Evolutionary conservation across 805 yeast genomes (phyloP), one percentile per base, ranked within the genome.

Genomic region (Dipodascopsis uninucleata): DNA sequence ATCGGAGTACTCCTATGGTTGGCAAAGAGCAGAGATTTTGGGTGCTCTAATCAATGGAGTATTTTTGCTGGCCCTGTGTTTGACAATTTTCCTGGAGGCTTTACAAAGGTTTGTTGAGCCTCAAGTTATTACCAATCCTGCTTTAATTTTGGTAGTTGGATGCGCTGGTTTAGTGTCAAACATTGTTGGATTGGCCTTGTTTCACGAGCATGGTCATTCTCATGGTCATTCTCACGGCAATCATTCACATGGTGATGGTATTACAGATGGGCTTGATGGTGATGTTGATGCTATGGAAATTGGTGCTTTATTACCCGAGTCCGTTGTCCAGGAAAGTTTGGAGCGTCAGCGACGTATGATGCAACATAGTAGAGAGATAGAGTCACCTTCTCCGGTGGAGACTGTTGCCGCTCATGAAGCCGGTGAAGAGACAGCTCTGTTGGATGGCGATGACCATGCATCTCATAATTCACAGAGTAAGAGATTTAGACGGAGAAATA

Each of bases 41-140:
- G 98, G 98, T 45, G 98, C 97, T 6, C 73, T 90, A 48, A 77
- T 90, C 55, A 90, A 90, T 61, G 96, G 96, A 2, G 96, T 93
- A 7, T 93, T 93, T 58, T 66, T 90, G 54, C 71, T 93, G 54
- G 97, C 97, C 1, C 74, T 90, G 52, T 90, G 98, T 63, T 81
- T 93, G 61, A 81, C 96, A 24, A 93, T 90, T 55, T 77, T 85
- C 57, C 79, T 93, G 51, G 98, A 90, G 67, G 97, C 97, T 4
- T 68, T 90, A 47, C 96, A 89, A 67, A 76, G 98, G 61, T 78
- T 90, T 53, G 71, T 90, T 40, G 77, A 79, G 55, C 95, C 96
- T 2, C 88, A 81, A 34, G 78, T 72, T 25, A 82, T 90, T 56
- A 71, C 79, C 9, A 86, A 82, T 59, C 96, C 98, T n/a, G 71